phyloP scores from a whole-genome alignment of 1,139 yeast species.

The Suhomyces anneliseae region DNA sequence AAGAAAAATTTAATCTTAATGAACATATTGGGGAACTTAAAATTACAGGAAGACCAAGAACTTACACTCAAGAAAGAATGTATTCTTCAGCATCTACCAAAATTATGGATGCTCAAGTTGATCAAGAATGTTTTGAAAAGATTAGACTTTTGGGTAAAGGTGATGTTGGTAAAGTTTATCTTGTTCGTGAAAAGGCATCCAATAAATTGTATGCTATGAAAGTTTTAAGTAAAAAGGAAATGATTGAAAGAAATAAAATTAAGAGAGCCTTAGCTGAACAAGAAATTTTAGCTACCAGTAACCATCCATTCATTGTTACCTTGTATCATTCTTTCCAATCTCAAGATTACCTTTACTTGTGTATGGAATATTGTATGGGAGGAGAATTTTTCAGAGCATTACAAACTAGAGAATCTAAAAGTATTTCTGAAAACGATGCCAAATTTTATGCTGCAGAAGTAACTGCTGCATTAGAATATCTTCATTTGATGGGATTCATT shows the following conservation, averaged over 20 bases:
- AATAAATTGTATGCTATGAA: constrained; percentile 89
- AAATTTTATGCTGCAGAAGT: constrained; percentile 96
- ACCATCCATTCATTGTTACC: constrained; percentile 96
- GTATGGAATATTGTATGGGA: constrained; percentile 99
- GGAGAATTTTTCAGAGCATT: constrained; percentile 97
- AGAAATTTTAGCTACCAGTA: constrained; percentile 90
- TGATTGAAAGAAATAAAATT: constrained; percentile 92
- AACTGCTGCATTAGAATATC: constrained; percentile 92
- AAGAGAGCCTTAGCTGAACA: constrained; percentile 95
- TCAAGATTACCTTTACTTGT: constrained; percentile 85
- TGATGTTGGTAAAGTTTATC: constrained; percentile 94
- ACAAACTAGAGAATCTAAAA: constrained; percentile 85
- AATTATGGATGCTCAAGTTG: constrained; percentile 75
- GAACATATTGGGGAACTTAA: constrained; percentile 58
- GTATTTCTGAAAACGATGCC: constrained; percentile 86
- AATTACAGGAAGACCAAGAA: constrained; percentile 49
- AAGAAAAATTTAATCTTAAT: constrained; percentile 40
- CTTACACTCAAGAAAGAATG: constrained; percentile 56
- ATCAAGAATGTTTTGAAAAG: constrained; percentile 85
- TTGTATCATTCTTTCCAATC: constrained; percentile 95
- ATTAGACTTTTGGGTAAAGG: constrained; percentile 90
- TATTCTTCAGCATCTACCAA: constrained; percentile 74
- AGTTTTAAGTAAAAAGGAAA: constrained; percentile 83
- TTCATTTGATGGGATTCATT: constrained; percentile 94
- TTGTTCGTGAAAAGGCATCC: constrained; percentile 79